These are phyloP conservation scores for Gardenia jasminoides DNA, from an alignment of 257 asterid genomes.

Conservation along the genomic window DNA sequence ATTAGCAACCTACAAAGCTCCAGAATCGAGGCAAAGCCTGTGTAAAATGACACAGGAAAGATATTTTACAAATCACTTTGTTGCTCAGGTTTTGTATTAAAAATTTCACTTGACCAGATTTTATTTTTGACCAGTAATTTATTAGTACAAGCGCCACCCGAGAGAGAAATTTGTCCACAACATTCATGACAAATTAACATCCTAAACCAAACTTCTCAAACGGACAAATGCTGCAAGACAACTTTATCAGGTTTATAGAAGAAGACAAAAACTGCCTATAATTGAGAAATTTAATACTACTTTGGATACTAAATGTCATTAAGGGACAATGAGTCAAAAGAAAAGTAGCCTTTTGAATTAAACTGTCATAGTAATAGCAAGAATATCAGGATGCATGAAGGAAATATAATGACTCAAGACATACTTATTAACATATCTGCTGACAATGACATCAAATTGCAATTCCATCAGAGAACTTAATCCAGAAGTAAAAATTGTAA, in stretches of 20 bases:
- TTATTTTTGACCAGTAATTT: background rate
- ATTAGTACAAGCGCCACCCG: background rate
- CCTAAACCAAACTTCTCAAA: background rate
- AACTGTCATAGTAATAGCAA: background rate
- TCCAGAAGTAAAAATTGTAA: background rate
- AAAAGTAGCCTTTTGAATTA: background rate
- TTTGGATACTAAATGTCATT: background rate
- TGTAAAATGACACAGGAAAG: background rate
- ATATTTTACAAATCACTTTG: background rate
- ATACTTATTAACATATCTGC: background rate
- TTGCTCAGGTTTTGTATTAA: background rate
- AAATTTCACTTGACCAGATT: background rate
- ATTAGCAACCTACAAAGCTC: background rate
- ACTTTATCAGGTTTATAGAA: background rate
- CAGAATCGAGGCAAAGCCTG: background rate
- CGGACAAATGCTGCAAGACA: background rate
- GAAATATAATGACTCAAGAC: background rate
- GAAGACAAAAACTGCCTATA: background rate
- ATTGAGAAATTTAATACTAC: background rate
- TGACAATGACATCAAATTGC: background rate
- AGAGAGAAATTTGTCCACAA: background rate
- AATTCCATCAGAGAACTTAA: background rate
- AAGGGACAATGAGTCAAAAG: slow-evolving; percentile 6
- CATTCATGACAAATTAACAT: slow-evolving; percentile 5
- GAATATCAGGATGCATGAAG: background rate